A percentile compares a stretch with the other conserved stretches of the same genome.
These are phyloP conservation scores for Nidularia pulvinata DNA, from an alignment of 768 basidiomycete species.

Conservation along the genomic window DNA sequence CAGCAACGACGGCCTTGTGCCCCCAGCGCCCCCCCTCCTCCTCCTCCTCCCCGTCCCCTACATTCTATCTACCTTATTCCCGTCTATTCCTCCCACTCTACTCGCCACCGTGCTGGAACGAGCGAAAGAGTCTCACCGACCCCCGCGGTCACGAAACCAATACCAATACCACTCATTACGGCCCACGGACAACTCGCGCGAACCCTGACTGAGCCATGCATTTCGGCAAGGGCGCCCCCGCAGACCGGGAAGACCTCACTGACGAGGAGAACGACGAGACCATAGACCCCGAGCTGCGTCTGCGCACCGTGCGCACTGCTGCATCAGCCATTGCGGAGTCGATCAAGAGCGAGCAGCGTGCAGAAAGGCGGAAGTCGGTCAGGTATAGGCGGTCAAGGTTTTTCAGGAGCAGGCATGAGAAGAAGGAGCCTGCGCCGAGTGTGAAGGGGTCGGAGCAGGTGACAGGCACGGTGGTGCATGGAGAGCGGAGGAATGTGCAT, in stretches of 20 bases:
- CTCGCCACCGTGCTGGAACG: too few relatives aligned
- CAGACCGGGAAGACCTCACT: constrained; percentile 35
- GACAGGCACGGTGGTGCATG: constrained; percentile 36
- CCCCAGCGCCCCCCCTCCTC: too few relatives aligned
- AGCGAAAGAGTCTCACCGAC: too few relatives aligned
- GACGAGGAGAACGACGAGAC: constrained; percentile 66
- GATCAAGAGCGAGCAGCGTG: constrained; percentile 74
- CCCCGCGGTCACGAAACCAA: background rate
- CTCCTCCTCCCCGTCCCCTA: too few relatives aligned
- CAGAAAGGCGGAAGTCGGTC: constrained; percentile 52
- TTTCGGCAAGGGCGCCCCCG: constrained; percentile 34
- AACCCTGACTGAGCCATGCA: constrained; percentile 26
- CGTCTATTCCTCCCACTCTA: too few relatives aligned
- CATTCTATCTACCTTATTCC: too few relatives aligned
- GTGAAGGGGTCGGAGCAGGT: constrained; percentile 17
- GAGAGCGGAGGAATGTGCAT: constrained; percentile 73
- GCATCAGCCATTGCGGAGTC: constrained; percentile 90
- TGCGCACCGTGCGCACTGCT: constrained; percentile 93
- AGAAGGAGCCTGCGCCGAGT: constrained; percentile 43
- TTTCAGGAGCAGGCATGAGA: constrained; percentile 44
- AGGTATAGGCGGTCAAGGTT: constrained; percentile 55
- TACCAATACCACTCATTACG: background rate
- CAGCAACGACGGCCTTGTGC: too few relatives aligned
- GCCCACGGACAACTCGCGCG: background rate
- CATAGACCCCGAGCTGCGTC: constrained; percentile 84